A percentile compares a stretch with the other conserved stretches of the same genome.
These are phyloP conservation scores for Jackrogersella minutella DNA, from an alignment of 495 filamentous ascomycete genomes.

Conservation along the genomic window DNA sequence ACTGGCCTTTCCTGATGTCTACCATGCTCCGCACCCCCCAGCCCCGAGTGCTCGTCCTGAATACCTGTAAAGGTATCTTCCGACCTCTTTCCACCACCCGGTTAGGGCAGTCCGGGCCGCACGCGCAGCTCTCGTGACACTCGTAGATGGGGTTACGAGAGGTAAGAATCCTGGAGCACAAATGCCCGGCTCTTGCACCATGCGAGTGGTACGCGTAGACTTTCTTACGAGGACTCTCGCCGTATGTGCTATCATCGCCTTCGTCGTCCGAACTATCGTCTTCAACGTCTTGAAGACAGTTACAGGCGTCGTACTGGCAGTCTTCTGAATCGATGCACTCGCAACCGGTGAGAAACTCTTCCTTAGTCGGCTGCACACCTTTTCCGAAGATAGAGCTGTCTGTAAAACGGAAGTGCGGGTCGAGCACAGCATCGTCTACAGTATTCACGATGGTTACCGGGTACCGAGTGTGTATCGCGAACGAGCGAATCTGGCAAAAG, in stretches of 20 bases:
- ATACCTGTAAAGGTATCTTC: conserved; percentile 78
- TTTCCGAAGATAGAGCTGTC: conserved; percentile 53
- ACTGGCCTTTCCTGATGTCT: conserved; percentile 77
- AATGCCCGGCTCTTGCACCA: conserved; percentile 51
- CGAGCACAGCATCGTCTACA: conserved; percentile 51
- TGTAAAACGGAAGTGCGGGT: conserved; percentile 63
- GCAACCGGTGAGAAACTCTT: conserved; percentile 63
- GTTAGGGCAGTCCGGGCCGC: conserved; percentile 74
- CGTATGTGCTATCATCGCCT: conserved; percentile 3
- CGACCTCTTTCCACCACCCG: conserved; percentile 82
- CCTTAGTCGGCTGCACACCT: conserved; percentile 55
- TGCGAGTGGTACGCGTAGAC: conserved; percentile 55
- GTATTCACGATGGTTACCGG: conserved; percentile 61
- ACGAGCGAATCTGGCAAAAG: conserved; percentile 60
- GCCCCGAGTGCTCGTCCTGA: conserved; percentile 77
- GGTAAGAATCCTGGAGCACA: conserved; percentile 57
- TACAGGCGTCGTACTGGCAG: conserved; percentile 59
- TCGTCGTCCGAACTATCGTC: conserved; percentile 41
- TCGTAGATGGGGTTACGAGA: conserved; percentile 77
- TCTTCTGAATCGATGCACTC: conserved; percentile 55
- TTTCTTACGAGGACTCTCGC: conserved; percentile 34
- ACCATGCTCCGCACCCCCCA: conserved; percentile 81
- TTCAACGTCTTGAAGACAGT: conserved; percentile 62
- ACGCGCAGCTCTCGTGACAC: conserved; percentile 78
- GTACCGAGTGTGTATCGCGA: conserved; percentile 47